Percentiles rank a stretch among this genome's conserved stretches.
Conservation (phyloP, 257 asterid species). For the Prunella vulgaris region DNA sequence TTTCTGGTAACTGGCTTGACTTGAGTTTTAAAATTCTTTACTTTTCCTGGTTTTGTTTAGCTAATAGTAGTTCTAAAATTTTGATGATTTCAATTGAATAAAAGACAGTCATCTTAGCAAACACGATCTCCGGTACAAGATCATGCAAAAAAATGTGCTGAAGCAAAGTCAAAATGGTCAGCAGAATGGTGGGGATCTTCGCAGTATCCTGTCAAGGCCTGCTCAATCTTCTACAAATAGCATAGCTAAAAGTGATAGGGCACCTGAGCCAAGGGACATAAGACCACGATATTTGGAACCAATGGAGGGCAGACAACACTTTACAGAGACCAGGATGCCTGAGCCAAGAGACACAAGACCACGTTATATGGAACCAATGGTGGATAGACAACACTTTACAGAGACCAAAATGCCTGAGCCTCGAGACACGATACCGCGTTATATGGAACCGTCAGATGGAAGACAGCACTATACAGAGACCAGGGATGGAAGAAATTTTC, state of each 20-base stretch:
- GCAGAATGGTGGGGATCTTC: constrained; percentile 62
- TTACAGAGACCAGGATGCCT: constrained; percentile 27
- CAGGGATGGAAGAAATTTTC: constrained; percentile 33
- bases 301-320: constrained; percentile 29
- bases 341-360: constrained; percentile 40
- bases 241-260: constrained; percentile 26
- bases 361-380: constrained; percentile 31
- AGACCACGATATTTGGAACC: constrained; percentile 36
- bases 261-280: constrained; percentile 41
- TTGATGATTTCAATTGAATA: constrained; percentile 24
- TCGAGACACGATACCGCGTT: constrained; percentile 33
- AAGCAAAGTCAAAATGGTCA: constrained; percentile 46
- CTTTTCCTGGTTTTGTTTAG: constrained; percentile 16
- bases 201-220: constrained; percentile 79
- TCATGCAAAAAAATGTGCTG: constrained; percentile 43
- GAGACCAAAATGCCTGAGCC: constrained; percentile 35
- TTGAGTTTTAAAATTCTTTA: constrained; percentile 8
- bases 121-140: constrained; percentile 81
- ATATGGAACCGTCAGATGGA: constrained; percentile 32
- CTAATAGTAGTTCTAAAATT: constrained; percentile 11
- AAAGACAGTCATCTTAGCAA: constrained; percentile 52
- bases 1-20: constrained; percentile 45
- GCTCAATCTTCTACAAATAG: constrained; percentile 60
- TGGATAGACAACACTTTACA: constrained; percentile 27
- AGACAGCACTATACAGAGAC: constrained; percentile 31